Evolutionary conservation across 345 rosid species (phyloP).

Genomic region (Geranium rotundifolium): DNA sequence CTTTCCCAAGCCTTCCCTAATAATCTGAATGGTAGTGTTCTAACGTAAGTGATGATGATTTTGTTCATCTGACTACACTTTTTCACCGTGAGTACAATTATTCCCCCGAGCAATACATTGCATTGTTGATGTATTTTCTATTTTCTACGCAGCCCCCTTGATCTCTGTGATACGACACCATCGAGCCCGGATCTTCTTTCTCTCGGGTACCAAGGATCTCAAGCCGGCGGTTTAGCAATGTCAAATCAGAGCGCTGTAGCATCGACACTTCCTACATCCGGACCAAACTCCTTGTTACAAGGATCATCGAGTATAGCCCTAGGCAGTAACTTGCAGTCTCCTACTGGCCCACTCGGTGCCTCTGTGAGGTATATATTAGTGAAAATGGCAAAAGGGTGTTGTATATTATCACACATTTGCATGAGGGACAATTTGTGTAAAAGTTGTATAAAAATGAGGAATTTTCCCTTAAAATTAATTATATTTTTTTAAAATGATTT

Average conservation of each 20-base stretch:
- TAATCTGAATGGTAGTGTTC: conserved; percentile 57
- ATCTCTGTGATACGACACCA: conserved; percentile 60
- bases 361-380: conserved; percentile 34
- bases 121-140: background rate
- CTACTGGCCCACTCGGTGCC: conserved; percentile 49
- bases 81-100: too few relatives aligned
- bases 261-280: conserved; percentile 44
- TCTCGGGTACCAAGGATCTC: conserved; percentile 52
- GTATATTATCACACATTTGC: too few relatives aligned
- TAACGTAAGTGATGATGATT: conserved; percentile 51
- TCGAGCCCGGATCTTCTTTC: conserved; percentile 54
- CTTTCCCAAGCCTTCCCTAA: conserved; percentile 80
- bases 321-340: conserved; percentile 43
- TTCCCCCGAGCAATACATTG: too few relatives aligned
- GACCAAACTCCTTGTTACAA: conserved; percentile 48
- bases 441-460: too few relatives aligned
- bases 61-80: background rate
- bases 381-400: too few relatives aligned
- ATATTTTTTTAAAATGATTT: too few relatives aligned
- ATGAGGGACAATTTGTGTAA: too few relatives aligned
- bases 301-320: conserved; percentile 54
- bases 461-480: too few relatives aligned
- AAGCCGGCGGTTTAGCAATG: conserved; percentile 38
- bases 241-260: conserved; percentile 56
- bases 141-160: conserved; percentile 64